These are phyloP conservation scores for Kuraishia hungarica DNA, from an alignment of 805 yeast genomes.

Conservation along the genomic window DNA sequence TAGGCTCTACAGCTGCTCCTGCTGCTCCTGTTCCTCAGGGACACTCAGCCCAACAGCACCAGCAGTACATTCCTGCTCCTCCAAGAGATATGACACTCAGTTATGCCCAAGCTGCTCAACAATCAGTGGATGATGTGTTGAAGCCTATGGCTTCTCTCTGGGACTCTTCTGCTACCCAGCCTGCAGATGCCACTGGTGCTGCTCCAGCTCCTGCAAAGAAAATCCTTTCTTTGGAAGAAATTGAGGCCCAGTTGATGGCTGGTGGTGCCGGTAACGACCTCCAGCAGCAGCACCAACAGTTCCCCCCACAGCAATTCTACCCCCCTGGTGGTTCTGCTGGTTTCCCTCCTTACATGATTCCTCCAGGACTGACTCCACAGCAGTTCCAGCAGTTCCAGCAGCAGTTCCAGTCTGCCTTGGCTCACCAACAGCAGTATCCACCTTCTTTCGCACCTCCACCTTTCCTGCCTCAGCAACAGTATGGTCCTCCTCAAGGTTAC, in stretches of 20 bases:
- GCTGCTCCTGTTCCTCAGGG: slow-evolving; percentile 2
- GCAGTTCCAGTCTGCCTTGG: slow-evolving; percentile 1
- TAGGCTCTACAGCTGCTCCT: slow-evolving; percentile 6
- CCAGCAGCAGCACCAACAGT: slow-evolving; percentile 16
- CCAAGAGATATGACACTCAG: slow-evolving; percentile 18
- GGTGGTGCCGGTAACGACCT: slow-evolving; percentile 23
- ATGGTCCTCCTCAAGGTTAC: slow-evolving; percentile 1
- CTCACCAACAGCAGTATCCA: slow-evolving; percentile 1
- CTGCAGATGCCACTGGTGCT: slow-evolving; percentile 13
- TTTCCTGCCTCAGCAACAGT: neutral
- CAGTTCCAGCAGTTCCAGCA: slow-evolving; percentile 6
- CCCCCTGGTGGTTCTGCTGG: slow-evolving; percentile 9
- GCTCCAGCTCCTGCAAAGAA: slow-evolving; percentile 18
- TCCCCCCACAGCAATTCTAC: slow-evolving; percentile 14
- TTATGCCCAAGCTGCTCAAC: slow-evolving; percentile 34
- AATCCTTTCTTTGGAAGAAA: slow-evolving; percentile 69
- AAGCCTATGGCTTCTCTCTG: slow-evolving; percentile 70
- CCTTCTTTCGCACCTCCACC: slow-evolving; percentile 1
- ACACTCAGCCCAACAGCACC: slow-evolving; percentile 8
- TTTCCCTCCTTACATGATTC: slow-evolving; percentile 9
- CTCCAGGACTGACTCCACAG: slow-evolving; percentile 7
- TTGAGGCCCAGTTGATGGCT: slow-evolving; percentile 68
- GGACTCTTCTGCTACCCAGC: slow-evolving; percentile 29
- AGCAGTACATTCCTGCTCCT: slow-evolving; percentile 11
- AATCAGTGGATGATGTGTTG: slow-evolving; percentile 30